A percentile compares a stretch with the other conserved stretches of the same genome.
Evolutionary conservation across 208 protist genomes (phyloP).

Genomic region (Acanthamoeba polyphaga): DNA sequence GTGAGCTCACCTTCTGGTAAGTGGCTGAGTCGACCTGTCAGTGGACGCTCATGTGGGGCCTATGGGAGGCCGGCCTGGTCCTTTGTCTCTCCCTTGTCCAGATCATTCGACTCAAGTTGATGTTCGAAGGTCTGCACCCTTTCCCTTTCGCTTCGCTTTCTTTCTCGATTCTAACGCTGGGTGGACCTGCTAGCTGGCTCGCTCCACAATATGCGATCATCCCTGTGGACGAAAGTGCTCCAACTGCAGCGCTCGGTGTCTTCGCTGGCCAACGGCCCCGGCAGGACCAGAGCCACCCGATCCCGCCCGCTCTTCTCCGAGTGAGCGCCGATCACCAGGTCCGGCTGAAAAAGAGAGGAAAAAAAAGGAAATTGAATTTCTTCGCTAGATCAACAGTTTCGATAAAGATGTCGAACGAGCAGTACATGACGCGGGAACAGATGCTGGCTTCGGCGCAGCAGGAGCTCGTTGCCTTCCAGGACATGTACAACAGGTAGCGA

Average conservation of each 20-base stretch:
- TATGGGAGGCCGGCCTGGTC: constrained; percentile 3
- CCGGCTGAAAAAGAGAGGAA: neutral
- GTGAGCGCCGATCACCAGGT: neutral
- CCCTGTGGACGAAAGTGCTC: neutral
- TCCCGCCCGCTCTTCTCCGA: neutral
- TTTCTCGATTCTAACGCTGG: neutral
- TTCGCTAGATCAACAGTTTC: neutral
- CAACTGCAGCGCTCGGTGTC: neutral
- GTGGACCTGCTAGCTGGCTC: neutral
- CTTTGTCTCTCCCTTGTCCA: neutral
- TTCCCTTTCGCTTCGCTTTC: neutral
- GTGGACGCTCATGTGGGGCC: constrained; percentile 30
- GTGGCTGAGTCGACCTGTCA: constrained; percentile 20
- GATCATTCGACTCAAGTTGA: neutral
- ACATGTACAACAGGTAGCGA: constrained; percentile 51
- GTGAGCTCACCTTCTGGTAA: neutral
- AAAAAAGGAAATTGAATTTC: neutral
- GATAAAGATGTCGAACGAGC: neutral
- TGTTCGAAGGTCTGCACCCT: neutral
- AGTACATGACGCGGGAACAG: neutral
- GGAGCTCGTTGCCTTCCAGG: neutral
- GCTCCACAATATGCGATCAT: neutral
- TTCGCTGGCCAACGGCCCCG: neutral
- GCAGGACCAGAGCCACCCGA: neutral
- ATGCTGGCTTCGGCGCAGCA: constrained; percentile 53